Base-by-base conservation (phyloP, 495 filamentous ascomycete genomes). In the Aspergillus diversus region DNA sequence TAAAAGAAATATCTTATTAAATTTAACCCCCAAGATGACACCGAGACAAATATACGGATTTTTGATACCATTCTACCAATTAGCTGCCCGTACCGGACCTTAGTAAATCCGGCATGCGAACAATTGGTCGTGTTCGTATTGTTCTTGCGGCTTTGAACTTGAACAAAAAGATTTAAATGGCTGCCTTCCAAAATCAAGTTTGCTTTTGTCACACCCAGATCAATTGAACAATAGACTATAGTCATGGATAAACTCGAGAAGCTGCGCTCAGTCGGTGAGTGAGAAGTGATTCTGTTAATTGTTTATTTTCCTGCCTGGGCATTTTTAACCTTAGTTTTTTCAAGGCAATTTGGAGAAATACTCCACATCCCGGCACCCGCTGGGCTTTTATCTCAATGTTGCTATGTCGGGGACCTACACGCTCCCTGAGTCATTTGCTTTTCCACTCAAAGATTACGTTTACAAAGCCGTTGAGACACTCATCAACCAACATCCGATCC, bases 311-410 rank as follows among this genome's bases (percentile, higher is more conserved):
- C 33, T 48, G 12, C 27, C 59, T 32, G 32, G n/a, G 32, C 12
- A 27, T n/a, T 21, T 15, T 15, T 16, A n/a, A 46, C 46, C 15
- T 66, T 42, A 66, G 60, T 64, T 54, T 32, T 33, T 13, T 13
- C 12, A 51, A 80, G 81, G 81, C 33, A 53, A 43, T 17, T 59
- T 81, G 57, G 80, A 84, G 68, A 72, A 71, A 53, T 81, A 69
- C 69, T 81, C 74, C 15, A 81, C 78, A 0, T 59, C 71, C 16
- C 73, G 80, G 12, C 78, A 83, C 51, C 66, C 74, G 13, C 55
- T 81, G 1, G 60, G 69, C n/a, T 79, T 81, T 52, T 84, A 83
- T 60, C 60, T 71, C 55, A 83, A 82, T 55, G 76, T 81, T 32
- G 73, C 61, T 1, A 55, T 77, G 6, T 64, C 79, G 33, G 77